Conservation (phyloP, 345 rosid genomes). For the Bruguiera gymnorhiza region DNA sequence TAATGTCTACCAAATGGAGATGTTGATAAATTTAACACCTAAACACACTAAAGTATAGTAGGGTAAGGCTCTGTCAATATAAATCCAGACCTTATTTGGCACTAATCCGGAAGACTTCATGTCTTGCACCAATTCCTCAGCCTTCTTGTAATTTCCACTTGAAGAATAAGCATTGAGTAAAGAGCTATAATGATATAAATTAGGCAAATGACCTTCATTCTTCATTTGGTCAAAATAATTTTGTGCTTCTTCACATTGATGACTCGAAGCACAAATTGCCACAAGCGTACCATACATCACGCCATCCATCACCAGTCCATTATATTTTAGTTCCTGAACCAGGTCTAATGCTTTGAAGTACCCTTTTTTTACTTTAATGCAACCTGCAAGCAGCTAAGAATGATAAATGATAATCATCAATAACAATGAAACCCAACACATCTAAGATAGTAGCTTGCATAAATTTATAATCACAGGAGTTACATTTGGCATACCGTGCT, state of each 20-base stretch:
- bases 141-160: constrained; percentile 69
- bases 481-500: constrained; percentile 53
- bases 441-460: too few species aligned
- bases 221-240: constrained; percentile 69
- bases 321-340: constrained; percentile 56
- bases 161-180: constrained; percentile 82
- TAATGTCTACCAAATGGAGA: not conserved
- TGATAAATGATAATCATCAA: constrained; percentile 24
- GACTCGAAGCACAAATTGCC: constrained; percentile 86
- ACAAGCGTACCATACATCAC: constrained; percentile 83
- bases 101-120: constrained; percentile 76
- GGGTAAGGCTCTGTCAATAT: constrained; percentile 9
- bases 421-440: not conserved
- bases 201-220: constrained; percentile 65
- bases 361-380: constrained; percentile 65
- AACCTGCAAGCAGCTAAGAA: constrained; percentile 81
- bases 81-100: constrained; percentile 74
- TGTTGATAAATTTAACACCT: not conserved
- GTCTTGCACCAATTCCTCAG: constrained; percentile 69
- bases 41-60: not conserved
- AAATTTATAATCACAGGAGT: constrained; percentile 1
- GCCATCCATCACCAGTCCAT: constrained; percentile 59
- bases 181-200: constrained; percentile 78
- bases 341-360: constrained; percentile 68
- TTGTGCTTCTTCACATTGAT: constrained; percentile 71